These are phyloP conservation scores for Phytophthora idaei DNA, from an alignment of 352 stramenopile genomes.

Conservation along the genomic window DNA sequence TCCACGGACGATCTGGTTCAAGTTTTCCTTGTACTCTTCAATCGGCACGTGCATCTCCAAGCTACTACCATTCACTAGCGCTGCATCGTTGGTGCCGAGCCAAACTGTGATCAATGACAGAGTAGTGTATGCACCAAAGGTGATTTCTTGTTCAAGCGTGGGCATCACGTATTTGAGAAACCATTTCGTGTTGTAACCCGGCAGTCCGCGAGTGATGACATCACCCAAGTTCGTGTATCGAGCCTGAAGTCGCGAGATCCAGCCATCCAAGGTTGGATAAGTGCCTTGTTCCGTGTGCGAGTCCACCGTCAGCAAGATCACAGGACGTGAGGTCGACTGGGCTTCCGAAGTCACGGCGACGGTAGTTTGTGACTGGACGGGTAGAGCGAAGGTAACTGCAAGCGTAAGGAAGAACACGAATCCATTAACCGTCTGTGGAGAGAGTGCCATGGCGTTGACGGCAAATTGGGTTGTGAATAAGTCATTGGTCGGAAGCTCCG, in stretches of 20 bases:
- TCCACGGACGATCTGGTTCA: slow-evolving; percentile 29
- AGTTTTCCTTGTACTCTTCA: slow-evolving; percentile 46
- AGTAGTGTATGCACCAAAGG: background rate
- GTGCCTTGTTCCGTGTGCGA: background rate
- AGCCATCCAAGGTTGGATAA: background rate
- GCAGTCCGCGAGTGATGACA: background rate
- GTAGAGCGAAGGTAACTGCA: too few relatives aligned
- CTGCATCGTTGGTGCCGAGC: slow-evolving; percentile 63
- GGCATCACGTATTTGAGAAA: background rate
- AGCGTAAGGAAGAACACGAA: too few relatives aligned
- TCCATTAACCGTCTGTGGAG: too few relatives aligned
- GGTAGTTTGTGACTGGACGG: too few relatives aligned
- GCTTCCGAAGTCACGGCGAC: too few relatives aligned
- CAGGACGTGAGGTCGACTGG: background rate
- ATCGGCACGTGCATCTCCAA: slow-evolving; percentile 44
- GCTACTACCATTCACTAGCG: slow-evolving; percentile 28
- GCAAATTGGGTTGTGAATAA: too few relatives aligned
- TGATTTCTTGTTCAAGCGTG: background rate
- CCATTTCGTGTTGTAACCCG: background rate
- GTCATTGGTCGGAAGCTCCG: too few relatives aligned
- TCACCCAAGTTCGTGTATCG: background rate
- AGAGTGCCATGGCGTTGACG: too few relatives aligned
- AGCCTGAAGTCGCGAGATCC: background rate
- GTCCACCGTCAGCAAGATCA: background rate
- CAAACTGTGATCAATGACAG: slow-evolving; percentile 42